These are phyloP conservation scores for Boletus semigastroideus DNA, from an alignment of 1,284 basidiomycete genomes.

Conservation along the genomic window DNA sequence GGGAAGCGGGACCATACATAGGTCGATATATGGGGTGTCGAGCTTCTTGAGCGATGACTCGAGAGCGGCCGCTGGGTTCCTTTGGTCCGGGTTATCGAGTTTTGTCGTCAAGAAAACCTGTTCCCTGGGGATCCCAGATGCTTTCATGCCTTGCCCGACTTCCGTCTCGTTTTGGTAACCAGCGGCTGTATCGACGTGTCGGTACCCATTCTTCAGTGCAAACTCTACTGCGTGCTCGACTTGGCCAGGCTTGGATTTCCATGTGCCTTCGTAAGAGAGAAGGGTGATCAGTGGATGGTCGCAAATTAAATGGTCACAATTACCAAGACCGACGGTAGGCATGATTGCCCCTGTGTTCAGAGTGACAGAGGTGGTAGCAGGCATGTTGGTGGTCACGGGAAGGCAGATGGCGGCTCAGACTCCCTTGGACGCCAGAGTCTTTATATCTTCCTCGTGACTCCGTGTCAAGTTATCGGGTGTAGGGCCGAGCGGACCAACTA, in stretches of 20 bases:
- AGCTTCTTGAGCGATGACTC: conserved; percentile 69
- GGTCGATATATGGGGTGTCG: conserved; percentile 73
- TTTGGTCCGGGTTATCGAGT: conserved; percentile 72
- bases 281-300: not conserved
- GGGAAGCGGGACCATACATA: conserved; percentile 49
- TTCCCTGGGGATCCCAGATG: conserved; percentile 64
- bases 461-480: conserved; percentile 2
- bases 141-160: conserved; percentile 80
- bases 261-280: conserved; percentile 56
- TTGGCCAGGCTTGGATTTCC: conserved; percentile 67
- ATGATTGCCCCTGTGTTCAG: conserved; percentile 76
- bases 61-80: conserved; percentile 62
- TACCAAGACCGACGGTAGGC: conserved; percentile 76
- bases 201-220: conserved; percentile 75
- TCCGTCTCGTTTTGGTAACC: conserved; percentile 60
- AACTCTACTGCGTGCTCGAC: conserved; percentile 70
- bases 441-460: conserved; percentile 9
- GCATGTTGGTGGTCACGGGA: conserved; percentile 36
- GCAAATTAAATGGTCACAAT: conserved; percentile 2
- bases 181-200: conserved; percentile 65
- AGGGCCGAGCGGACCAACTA: not conserved
- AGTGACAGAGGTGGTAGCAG: conserved; percentile 48
- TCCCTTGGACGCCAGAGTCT: not conserved
- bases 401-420: not conserved
- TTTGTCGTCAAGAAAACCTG: conserved; percentile 79